Base-by-base conservation (phyloP, 345 rosid species). In the Noccaea bulbosa region DNA sequence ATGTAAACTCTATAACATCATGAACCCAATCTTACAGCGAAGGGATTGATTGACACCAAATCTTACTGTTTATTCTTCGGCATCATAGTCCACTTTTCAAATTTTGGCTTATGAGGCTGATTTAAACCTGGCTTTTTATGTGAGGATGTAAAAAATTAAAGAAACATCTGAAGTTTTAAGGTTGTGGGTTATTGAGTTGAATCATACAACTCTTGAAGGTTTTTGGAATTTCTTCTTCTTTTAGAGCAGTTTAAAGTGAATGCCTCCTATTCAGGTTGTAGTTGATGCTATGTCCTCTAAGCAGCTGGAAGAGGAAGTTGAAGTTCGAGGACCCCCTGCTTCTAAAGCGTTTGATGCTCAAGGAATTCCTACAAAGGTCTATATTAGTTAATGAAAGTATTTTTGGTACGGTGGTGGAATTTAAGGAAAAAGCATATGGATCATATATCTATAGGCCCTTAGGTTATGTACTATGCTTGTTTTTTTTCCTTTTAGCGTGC, bases 361-460 rank as follows among this genome's bases (percentile, higher is more conserved):
- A 56, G 98, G 98, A 78, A 87, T 83, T 73, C 93, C 94, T 56
- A 89, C 98, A 11, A 93, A 93, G 98, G 98, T 93, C 79, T 65
- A 56, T 69, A 37, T 54, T 63, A 57, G 14, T 22, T 62, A 30
- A 35, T n/a, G 58, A 59, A 39, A 74, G 39, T 52, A 47, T 57
- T 57, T 50, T 50, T 48, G 62, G 45, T 40, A 48, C 12, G 11
- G 15, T 43, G 32, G n/a, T 64, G 33, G 39, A 47, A 77, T 43
- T 64, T n/a, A 56, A 43, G 49, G 24, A 67, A 32, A 41, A 33
- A 61, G 43, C 32, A 22, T 69, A 14, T 57, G 62, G 30, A 47
- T 46, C 51, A 62, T 30, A 46, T 39, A 24, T 65, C 33, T 11
- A 11, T 1, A 47, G 34, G 7, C 20, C 22, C 44, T 41, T 59